phyloP scores from a whole-genome alignment of 768 basidiomycete genomes.

The Tulasnella sp. region DNA sequence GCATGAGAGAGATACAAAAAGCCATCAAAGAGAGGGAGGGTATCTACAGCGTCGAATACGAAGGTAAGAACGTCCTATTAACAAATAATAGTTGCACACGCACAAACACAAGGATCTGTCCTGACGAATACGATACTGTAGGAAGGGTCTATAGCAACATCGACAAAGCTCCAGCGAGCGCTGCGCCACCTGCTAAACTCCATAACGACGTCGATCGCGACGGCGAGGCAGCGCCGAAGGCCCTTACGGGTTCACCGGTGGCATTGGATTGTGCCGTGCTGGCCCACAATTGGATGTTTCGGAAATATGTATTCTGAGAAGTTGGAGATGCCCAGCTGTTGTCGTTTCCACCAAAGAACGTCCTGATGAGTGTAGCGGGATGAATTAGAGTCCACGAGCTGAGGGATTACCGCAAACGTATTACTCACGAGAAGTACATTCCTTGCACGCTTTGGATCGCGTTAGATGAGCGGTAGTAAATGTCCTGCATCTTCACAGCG shows the following conservation, averaged over 20 bases:
- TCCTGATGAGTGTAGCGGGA: conserved; percentile 30
- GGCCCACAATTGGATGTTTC: conserved; percentile 59
- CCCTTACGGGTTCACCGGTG: conserved; percentile 2
- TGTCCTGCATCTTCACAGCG: conserved; percentile 45
- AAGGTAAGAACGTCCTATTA: not conserved
- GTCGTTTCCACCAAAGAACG: conserved; percentile 76
- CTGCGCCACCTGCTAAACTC: not conserved
- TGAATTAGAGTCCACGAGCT: not conserved
- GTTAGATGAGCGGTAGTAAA: conserved; percentile 50
- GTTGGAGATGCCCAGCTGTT: conserved; percentile 57
- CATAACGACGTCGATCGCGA: not conserved
- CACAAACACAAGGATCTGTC: not conserved
- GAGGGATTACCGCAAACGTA: not conserved
- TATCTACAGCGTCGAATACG: not conserved
- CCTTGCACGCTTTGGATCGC: conserved; percentile 46
- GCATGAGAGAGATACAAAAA: not conserved
- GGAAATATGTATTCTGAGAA: conserved; percentile 61
- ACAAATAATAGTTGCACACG: not conserved
- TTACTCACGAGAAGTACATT: conserved; percentile 62
- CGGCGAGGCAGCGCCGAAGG: not conserved
- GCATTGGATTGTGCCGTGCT: conserved; percentile 29
- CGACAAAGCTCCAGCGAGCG: not conserved
- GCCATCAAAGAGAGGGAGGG: not conserved
- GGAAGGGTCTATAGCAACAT: not conserved
- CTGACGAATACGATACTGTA: not conserved